These are phyloP conservation scores for Citrullus colocynthis DNA, from an alignment of 306 rosid genomes.

Conservation along the genomic window DNA sequence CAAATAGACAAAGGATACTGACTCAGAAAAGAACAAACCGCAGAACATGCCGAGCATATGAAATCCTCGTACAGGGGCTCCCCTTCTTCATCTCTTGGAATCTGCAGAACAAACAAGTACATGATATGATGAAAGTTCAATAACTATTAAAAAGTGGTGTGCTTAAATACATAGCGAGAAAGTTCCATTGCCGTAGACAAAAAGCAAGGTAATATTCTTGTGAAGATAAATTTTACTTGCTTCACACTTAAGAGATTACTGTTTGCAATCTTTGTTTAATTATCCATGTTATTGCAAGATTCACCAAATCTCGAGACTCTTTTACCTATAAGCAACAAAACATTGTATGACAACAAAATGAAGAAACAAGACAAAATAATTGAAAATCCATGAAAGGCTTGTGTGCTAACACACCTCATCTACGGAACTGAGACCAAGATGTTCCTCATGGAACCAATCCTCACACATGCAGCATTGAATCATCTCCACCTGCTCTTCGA, in stretches of 20 bases:
- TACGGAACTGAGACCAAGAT: conserved; percentile 65
- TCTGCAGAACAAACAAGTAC: conserved; percentile 28
- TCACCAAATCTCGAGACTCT: neutral
- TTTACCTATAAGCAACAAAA: neutral
- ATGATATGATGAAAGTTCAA: neutral
- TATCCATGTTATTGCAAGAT: neutral
- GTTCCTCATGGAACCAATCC: conserved; percentile 99
- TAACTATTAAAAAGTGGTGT: neutral
- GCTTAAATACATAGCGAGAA: neutral
- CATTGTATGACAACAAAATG: neutral
- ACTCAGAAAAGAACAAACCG: conserved; percentile 46
- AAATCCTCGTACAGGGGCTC: conserved; percentile 84
- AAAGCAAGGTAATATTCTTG: neutral
- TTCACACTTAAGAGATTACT: neutral
- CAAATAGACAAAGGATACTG: conserved; percentile 49
- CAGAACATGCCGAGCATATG: conserved; percentile 72
- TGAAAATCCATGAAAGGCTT: neutral
- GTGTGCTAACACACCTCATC: conserved; percentile 56
- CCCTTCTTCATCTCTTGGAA: conserved; percentile 92
- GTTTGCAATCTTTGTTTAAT: neutral
- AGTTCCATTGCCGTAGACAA: neutral
- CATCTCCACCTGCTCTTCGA: conserved; percentile 91
- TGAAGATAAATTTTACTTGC: neutral
- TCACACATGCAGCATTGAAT: conserved; percentile 92
- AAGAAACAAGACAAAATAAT: neutral